Evolutionary conservation across 139 green algal genomes (phyloP).

Genomic region (Chlamydomonas incerta): DNA sequence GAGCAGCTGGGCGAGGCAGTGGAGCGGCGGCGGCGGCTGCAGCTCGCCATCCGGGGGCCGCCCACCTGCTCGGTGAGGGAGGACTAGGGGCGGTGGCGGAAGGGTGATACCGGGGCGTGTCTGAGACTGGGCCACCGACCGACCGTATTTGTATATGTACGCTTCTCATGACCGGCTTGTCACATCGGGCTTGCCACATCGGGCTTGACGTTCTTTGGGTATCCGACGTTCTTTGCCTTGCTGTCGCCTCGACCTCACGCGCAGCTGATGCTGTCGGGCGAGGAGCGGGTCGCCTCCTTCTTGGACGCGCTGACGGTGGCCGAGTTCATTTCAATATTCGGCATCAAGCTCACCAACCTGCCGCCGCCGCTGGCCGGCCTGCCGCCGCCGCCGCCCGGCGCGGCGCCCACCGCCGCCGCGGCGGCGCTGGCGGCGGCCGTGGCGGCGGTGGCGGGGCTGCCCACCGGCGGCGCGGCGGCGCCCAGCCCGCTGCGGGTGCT

Average conservation of each 20-base stretch:
- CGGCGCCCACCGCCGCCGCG: background rate
- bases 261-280: background rate
- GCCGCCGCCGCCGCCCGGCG: constrained; percentile 21
- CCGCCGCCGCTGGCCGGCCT: background rate
- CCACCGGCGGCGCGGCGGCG: constrained; percentile 19
- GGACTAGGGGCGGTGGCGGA: too few species aligned
- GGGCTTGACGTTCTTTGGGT: too few species aligned
- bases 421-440: background rate
- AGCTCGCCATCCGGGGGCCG: constrained; percentile 39
- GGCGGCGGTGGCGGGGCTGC: background rate
- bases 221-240: too few species aligned
- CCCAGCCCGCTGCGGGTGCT: constrained; percentile 8
- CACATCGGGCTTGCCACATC: too few species aligned
- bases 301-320: constrained; percentile 53
- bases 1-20: constrained; percentile 46
- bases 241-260: background rate
- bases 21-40: constrained; percentile 36
- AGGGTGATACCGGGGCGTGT: too few species aligned
- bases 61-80: constrained; percentile 16
- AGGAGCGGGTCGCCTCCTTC: constrained; percentile 37
- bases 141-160: too few species aligned
- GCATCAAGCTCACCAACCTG: background rate
- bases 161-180: too few species aligned
- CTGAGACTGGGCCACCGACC: too few species aligned
- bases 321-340: constrained; percentile 47